Evolutionary conservation across 2,329 filamentous ascomycete genomes (phyloP).

Genomic region (Anthostomella pinea): DNA sequence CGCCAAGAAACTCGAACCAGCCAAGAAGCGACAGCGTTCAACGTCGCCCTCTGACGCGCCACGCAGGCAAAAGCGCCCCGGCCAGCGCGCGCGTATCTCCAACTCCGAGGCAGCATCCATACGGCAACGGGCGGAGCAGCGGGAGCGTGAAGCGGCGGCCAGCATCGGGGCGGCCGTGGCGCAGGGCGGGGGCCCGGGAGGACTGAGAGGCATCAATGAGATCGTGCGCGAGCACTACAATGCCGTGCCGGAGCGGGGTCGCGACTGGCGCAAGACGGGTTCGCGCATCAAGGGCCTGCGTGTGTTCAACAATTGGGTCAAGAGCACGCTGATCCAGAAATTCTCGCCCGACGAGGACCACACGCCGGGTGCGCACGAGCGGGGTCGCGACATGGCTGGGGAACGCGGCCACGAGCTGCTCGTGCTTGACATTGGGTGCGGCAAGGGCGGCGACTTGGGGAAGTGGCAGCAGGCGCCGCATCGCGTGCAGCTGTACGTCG

Average conservation of each 20-base stretch:
- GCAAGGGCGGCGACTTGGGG: slow-evolving; percentile 90
- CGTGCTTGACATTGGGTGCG: slow-evolving; percentile 91
- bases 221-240: slow-evolving; percentile 95
- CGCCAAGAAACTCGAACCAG: slow-evolving; percentile 54
- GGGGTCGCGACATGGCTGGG: slow-evolving; percentile 38
- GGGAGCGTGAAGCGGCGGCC: slow-evolving; percentile 43
- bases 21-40: slow-evolving; percentile 57
- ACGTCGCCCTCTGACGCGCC: slow-evolving; percentile 45
- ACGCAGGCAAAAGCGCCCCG: slow-evolving; percentile 67
- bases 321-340: slow-evolving; percentile 95
- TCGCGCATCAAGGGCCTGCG: slow-evolving; percentile 93
- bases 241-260: slow-evolving; percentile 84
- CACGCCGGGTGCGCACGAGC: slow-evolving; percentile 56
- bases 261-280: slow-evolving; percentile 92
- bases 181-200: too few relatives aligned
- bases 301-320: slow-evolving; percentile 98
- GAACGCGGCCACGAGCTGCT: slow-evolving; percentile 61
- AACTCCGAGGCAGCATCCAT: slow-evolving; percentile 66
- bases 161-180: slow-evolving; percentile 39
- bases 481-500: slow-evolving; percentile 87
- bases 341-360: slow-evolving; percentile 82
- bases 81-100: slow-evolving; percentile 63
- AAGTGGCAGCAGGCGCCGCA: slow-evolving; percentile 98
- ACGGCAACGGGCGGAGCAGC: slow-evolving; percentile 59
- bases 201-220: slow-evolving; percentile 78